Evolutionary conservation across 352 stramenopile genomes (phyloP), one percentile per base, ranked within the genome.

Genomic region (Phytophthora pseudosyringae): DNA sequence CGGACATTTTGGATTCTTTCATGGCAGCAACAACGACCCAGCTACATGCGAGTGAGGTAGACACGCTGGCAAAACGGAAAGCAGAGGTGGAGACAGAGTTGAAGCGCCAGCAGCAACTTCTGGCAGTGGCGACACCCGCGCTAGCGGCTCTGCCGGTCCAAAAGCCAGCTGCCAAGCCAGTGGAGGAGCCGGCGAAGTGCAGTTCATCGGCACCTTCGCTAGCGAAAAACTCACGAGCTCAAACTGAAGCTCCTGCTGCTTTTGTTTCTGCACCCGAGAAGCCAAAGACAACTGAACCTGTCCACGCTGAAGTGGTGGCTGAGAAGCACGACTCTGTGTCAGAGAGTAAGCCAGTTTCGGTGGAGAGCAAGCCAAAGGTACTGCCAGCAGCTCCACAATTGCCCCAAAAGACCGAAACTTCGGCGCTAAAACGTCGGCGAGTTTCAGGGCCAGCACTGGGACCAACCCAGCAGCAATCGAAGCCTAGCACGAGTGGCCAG

Each of bases 1-100:
- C 67, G 21, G 81, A 91, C 50, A 73, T 78, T 15, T 66, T 95
- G 25, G 82, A 92, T 41, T 76, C 78, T 29, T 91, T 92, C 62
- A 89, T 93, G 81, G 67, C 73, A 45, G 65, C 62, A 9, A 88
- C 83, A 3, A 81, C 71, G 4, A 73, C 62, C n/a, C 69, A 83
- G 35, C 64, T 95, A 18, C 73, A 83, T 49, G 49, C 49, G 13
- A 80, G 60, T 10, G 58, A 86, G 11, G 47, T 75, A 16, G 60
- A 67, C 11, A 46, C 71, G 3, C 58, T 86, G 10, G 21, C 33
- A 1, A 63, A 54, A 26, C 44, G 65, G 18, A 78, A 67, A 43
- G 10, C 59, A 11, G 71, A 73, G 5, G 9, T 89, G 1, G 73
- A 86, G 46, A 31, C 18, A 3, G 71, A 85, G 40, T 63, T 93